A percentile compares a stretch with the other conserved stretches of the same genome.
Evolutionary conservation across 345 rosid species (phyloP).

Genomic region (Boechera stricta): DNA sequence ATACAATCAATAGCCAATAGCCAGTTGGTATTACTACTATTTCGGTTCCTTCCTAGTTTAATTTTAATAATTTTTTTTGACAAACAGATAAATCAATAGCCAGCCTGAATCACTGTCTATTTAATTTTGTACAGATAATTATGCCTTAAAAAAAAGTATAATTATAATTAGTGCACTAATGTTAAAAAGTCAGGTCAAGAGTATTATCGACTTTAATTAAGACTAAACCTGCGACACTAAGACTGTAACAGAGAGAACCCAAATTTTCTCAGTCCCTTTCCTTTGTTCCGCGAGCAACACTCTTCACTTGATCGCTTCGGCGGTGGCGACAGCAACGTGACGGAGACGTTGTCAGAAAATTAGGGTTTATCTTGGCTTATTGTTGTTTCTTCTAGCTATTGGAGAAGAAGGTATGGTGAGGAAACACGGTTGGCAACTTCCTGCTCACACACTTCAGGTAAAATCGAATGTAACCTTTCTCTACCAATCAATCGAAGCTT

Average conservation of each 20-base stretch:
- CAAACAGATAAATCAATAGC: no score
- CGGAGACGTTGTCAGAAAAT: not conserved
- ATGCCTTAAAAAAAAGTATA: not conserved
- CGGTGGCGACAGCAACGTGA: not conserved
- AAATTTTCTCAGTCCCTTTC: not conserved
- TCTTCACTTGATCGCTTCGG: constrained; percentile 7
- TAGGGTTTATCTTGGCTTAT: constrained; percentile 28
- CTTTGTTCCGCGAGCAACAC: not conserved
- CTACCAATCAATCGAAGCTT: not conserved
- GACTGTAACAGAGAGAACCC: not conserved
- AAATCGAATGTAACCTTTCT: not conserved
- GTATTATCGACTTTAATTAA: not conserved
- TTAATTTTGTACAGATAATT: no score
- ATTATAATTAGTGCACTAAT: constrained; percentile 3
- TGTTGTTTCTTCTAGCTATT: not conserved
- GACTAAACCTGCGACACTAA: not conserved
- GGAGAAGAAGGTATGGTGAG: constrained; percentile 71
- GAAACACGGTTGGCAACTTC: constrained; percentile 97
- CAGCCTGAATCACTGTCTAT: no score
- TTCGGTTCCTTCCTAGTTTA: no score
- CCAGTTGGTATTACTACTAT: no score
- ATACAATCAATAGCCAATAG: not conserved
- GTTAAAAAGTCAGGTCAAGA: not conserved
- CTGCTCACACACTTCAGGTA: constrained; percentile 95
- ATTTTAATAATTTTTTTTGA: no score